Evolutionary conservation across 2,329 filamentous ascomycete genomes (phyloP).

Genomic region (Penicillium sp.): DNA sequence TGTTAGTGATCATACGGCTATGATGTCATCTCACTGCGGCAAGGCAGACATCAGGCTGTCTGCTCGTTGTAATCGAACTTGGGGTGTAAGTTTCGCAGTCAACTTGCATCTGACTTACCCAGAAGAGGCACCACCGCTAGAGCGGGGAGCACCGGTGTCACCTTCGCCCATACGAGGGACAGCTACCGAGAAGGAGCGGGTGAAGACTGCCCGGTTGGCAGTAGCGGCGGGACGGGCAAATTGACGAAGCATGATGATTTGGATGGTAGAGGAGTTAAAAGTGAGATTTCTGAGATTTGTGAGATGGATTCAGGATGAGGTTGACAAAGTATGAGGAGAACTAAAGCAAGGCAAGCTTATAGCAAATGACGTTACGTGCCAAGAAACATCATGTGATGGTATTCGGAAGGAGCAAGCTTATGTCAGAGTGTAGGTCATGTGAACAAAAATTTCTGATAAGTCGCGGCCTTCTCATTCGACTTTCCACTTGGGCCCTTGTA

Average conservation of each 20-base stretch:
- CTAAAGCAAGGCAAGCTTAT: conserved; percentile 1
- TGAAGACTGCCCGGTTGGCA: conserved; percentile 50
- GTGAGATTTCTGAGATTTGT: background rate
- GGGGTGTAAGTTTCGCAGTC: background rate
- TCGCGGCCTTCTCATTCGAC: conserved; percentile 25
- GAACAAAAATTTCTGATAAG: conserved; percentile 29
- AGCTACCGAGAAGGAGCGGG: conserved; percentile 63
- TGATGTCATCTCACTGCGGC: conserved; percentile 16
- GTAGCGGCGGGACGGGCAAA: conserved; percentile 59
- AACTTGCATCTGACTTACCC: conserved; percentile 34
- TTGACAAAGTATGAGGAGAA: conserved; percentile 2
- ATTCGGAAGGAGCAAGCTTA: conserved; percentile 1
- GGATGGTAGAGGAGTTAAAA: background rate
- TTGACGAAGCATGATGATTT: conserved; percentile 64
- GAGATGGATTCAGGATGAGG: background rate
- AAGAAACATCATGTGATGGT: conserved; percentile 10
- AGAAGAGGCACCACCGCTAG: conserved; percentile 34
- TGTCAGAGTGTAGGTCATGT: conserved; percentile 17
- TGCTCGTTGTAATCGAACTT: background rate
- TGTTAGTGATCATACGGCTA: conserved; percentile 15
- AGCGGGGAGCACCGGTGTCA: conserved; percentile 59
- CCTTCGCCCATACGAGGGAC: conserved; percentile 65
- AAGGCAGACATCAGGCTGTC: conserved; percentile 3
- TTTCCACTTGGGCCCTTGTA: background rate
- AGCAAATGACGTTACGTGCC: conserved; percentile 8